Percentiles rank a stretch among this genome's conserved stretches.
Evolutionary conservation across 23 red algal species (phyloP).

Genomic region (Chondrus crispus): DNA sequence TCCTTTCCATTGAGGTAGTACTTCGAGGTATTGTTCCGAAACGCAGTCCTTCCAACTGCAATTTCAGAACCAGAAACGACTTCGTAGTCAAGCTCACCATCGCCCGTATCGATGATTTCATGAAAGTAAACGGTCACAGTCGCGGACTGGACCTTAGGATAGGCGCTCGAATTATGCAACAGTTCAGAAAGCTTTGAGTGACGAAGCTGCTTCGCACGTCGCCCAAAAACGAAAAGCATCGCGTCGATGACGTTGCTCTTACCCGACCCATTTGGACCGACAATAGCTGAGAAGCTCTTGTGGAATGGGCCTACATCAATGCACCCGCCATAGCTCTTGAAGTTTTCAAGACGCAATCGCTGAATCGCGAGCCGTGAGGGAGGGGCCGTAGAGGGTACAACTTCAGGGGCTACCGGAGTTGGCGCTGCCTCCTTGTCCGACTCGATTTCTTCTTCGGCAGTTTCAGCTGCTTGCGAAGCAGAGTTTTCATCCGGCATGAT

Average conservation of each 20-base stretch:
- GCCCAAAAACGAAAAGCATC: constrained; percentile 98
- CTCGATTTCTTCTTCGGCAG: too few relatives aligned
- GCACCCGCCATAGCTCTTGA: constrained; percentile 92
- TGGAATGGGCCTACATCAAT: constrained; percentile 95
- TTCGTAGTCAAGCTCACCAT: constrained; percentile 54
- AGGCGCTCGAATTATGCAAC: constrained; percentile 69
- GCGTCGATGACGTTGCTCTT: constrained; percentile 98
- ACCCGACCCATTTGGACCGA: constrained; percentile 96
- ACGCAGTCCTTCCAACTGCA: constrained; percentile 70
- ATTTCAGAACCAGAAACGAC: constrained; percentile 58
- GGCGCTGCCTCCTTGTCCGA: too few relatives aligned
- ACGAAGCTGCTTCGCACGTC: constrained; percentile 87
- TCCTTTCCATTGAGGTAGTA: constrained; percentile 75
- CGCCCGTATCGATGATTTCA: constrained; percentile 86
- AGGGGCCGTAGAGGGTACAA: background rate
- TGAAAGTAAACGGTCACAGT: constrained; percentile 89
- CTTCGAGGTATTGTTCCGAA: constrained; percentile 75
- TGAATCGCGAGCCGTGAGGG: constrained; percentile 73
- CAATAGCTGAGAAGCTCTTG: constrained; percentile 88
- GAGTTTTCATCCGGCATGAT: too few relatives aligned
- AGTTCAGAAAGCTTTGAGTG: constrained; percentile 86
- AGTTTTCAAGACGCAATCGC: constrained; percentile 76
- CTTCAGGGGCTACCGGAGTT: background rate
- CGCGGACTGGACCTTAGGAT: constrained; percentile 51
- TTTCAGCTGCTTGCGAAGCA: too few relatives aligned